Conservation (phyloP, 176 grass and related monocot species). For the Oryza rufipogon region DNA sequence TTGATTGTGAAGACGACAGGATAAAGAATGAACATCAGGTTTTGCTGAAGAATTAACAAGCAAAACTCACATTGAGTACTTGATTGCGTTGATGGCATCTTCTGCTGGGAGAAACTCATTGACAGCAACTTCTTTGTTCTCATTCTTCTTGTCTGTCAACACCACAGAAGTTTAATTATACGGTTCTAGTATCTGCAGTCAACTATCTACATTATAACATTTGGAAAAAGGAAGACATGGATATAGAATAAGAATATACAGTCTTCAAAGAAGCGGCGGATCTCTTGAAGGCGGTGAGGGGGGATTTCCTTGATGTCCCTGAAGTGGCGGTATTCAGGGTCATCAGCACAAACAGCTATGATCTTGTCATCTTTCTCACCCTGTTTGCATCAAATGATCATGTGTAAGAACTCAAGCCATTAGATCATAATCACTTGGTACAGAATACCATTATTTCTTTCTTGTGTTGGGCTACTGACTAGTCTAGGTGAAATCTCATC, state of each 20-base stretch:
- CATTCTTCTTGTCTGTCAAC: slow-evolving; percentile 92
- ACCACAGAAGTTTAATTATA: not conserved
- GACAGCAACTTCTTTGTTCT: slow-evolving; percentile 96
- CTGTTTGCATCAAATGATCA: slow-evolving; percentile 45
- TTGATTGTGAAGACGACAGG: not conserved
- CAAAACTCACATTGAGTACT: slow-evolving; percentile 87
- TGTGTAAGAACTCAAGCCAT: slow-evolving; percentile 39
- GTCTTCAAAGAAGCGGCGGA: slow-evolving; percentile 97
- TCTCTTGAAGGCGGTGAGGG: slow-evolving; percentile 89
- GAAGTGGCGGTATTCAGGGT: slow-evolving; percentile 91
- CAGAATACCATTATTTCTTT: not conserved
- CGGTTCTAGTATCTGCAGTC: slow-evolving; percentile 8
- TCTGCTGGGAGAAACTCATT: slow-evolving; percentile 95
- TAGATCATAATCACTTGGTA: slow-evolving; percentile 1
- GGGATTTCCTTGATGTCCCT: slow-evolving; percentile 92
- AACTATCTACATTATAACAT: slow-evolving; percentile 25
- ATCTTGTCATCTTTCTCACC: slow-evolving; percentile 99
- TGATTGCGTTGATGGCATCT: slow-evolving; percentile 74
- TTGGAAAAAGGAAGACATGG: slow-evolving; percentile 17
- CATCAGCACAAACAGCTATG: slow-evolving; percentile 99
- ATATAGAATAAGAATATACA: slow-evolving; percentile 55
- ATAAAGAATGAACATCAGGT: not conserved
- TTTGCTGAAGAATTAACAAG: slow-evolving; percentile 11
- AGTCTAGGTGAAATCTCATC: not conserved
- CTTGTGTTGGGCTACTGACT: not conserved